Percentiles rank a stretch among this genome's conserved stretches.
Evolutionary conservation across 2,329 filamentous ascomycete genomes (phyloP).

Genomic region (Chaetomiaceae sp.): DNA sequence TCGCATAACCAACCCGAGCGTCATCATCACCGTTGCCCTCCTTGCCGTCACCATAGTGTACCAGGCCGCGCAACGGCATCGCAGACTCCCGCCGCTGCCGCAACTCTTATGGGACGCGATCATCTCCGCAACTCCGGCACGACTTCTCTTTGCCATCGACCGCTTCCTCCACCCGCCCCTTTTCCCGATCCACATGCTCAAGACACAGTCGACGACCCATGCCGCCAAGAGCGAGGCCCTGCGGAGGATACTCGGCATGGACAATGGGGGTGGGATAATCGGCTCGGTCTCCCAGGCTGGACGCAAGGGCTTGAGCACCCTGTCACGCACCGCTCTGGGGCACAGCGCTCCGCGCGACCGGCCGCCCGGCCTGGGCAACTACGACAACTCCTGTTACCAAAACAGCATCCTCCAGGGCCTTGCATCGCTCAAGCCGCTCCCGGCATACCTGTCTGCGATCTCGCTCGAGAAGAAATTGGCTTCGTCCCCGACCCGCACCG

Average conservation of each 20-base stretch:
- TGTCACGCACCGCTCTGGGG: constrained; percentile 45
- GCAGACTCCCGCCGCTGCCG: constrained; percentile 33
- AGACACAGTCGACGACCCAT: constrained; percentile 38
- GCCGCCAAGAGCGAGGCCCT: constrained; percentile 62
- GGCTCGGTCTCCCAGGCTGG: constrained; percentile 55
- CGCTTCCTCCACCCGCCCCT: constrained; percentile 48
- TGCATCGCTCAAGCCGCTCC: constrained; percentile 68
- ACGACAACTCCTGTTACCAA: constrained; percentile 95
- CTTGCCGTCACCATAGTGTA: constrained; percentile 35
- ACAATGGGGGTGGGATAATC: constrained; percentile 49
- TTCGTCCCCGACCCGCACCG: constrained; percentile 31
- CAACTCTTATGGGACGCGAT: constrained; percentile 58
- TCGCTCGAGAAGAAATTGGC: constrained; percentile 31
- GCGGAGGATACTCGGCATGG: constrained; percentile 58
- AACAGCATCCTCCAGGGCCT: constrained; percentile 90
- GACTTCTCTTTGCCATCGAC: constrained; percentile 54
- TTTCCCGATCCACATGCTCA: constrained; percentile 36
- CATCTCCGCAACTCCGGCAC: constrained; percentile 53
- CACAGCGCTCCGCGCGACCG: constrained; percentile 33
- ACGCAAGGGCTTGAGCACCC: constrained; percentile 49
- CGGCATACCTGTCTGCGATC: constrained; percentile 56
- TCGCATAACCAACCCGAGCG: constrained; percentile 34
- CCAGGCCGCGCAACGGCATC: constrained; percentile 31
- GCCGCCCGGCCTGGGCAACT: constrained; percentile 75
- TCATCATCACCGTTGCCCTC: constrained; percentile 34